Percentiles rank a stretch among this genome's conserved stretches.
Evolutionary conservation across 2,329 filamentous ascomycete genomes (phyloP).

Genomic region (Leptosphaerulina australis): DNA sequence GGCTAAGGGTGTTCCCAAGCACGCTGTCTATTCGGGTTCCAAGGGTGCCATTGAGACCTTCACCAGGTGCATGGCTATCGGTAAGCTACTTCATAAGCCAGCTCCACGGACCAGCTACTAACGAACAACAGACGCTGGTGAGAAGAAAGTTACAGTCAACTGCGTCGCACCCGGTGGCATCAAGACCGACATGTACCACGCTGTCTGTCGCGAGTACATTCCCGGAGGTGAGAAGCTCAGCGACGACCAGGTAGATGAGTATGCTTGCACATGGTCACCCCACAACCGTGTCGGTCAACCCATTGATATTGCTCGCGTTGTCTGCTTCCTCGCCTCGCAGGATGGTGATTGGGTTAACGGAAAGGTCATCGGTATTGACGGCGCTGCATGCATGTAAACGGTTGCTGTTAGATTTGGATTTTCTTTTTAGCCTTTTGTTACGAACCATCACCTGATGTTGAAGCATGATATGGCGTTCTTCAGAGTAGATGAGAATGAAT

Average conservation of each 20-base stretch:
- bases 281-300: conserved; percentile 70
- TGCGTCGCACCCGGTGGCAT: conserved; percentile 64
- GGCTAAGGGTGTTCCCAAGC: conserved; percentile 61
- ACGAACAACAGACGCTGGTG: conserved; percentile 52
- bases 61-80: conserved; percentile 60
- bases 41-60: conserved; percentile 63
- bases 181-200: conserved; percentile 66
- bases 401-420: neutral
- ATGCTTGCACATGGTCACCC: conserved; percentile 68
- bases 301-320: conserved; percentile 70
- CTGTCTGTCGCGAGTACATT: conserved; percentile 68
- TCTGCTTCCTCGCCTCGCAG: conserved; percentile 65
- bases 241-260: conserved; percentile 66
- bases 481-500: conserved; percentile 16
- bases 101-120: conserved; percentile 12
- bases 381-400: conserved; percentile 51
- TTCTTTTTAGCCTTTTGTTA: conserved; percentile 21
- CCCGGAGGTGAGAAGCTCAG: conserved; percentile 61
- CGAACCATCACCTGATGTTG: conserved; percentile 15
- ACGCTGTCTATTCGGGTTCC: conserved; percentile 60
- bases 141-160: conserved; percentile 65
- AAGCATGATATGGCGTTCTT: conserved; percentile 27
- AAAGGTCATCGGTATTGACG: conserved; percentile 59
- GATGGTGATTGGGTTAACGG: conserved; percentile 63
- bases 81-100: conserved; percentile 30